Evolutionary conservation across 75 land plant species (phyloP).

Genomic region (Cunninghamia lanceolata): DNA sequence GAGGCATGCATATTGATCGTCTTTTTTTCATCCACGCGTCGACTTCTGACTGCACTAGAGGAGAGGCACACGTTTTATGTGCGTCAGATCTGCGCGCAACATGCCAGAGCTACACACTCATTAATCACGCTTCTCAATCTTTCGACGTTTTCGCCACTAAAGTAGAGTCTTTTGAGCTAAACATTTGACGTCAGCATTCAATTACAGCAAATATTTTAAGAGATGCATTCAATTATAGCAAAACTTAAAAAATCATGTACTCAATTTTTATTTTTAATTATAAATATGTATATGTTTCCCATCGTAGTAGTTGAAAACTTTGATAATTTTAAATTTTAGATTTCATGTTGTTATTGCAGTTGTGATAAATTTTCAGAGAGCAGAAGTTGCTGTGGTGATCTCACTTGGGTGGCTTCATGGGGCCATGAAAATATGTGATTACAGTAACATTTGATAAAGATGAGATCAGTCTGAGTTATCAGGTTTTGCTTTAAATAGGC

Average conservation of each 20-base stretch:
- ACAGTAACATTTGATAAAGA: not conserved
- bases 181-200: not conserved
- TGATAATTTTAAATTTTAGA: no score
- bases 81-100: not conserved
- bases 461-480: not conserved
- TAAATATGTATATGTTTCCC: not conserved
- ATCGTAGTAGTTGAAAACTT: not conserved
- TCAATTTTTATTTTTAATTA: no score
- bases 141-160: no score
- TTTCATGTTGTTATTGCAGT: not conserved
- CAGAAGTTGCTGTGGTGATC: not conserved
- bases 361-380: not conserved
- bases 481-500: not conserved
- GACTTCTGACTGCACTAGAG: not conserved
- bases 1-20: no score
- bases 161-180: not conserved
- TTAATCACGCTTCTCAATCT: not conserved
- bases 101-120: not conserved
- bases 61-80: not conserved
- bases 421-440: not conserved
- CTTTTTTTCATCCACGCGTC: not conserved
- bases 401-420: not conserved
- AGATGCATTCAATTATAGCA: no score
- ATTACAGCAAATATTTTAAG: no score
- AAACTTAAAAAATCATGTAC: not conserved